phyloP scores from a whole-genome alignment of 306 rosid species.

The Inga laurina region DNA sequence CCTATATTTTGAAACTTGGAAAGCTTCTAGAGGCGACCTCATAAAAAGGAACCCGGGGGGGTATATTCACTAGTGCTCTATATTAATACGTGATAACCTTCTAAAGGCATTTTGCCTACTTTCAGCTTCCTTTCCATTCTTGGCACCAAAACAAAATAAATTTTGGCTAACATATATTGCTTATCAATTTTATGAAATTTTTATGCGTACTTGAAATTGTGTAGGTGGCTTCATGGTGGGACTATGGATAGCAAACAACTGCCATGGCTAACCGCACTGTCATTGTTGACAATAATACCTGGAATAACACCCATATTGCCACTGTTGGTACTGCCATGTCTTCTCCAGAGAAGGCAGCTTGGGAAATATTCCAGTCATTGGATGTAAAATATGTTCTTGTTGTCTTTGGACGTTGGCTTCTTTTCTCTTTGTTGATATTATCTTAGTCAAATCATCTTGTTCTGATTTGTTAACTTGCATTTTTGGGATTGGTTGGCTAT shows the following conservation, averaged over 20 bases:
- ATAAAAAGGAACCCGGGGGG: not conserved
- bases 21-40: not conserved
- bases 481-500: conserved; percentile 93
- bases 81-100: not conserved
- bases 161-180: not conserved
- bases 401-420: conserved; percentile 92
- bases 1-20: not conserved
- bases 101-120: not conserved
- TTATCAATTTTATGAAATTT: not conserved
- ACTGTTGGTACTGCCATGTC: conserved; percentile 99
- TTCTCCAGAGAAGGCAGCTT: conserved; percentile 98
- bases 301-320: conserved; percentile 99
- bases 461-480: conserved; percentile 39
- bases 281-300: conserved; percentile 97
- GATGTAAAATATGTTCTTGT: conserved; percentile 98
- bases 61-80: conserved; percentile 9
- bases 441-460: conserved; percentile 10
- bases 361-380: conserved; percentile 96
- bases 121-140: not conserved
- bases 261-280: conserved; percentile 99
- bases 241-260: conserved; percentile 98
- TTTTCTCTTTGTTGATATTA: conserved; percentile 25
- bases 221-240: conserved; percentile 99
- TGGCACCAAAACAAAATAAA: conserved; percentile 1
- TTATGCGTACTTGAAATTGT: conserved; percentile 28